Evolutionary conservation across 2,329 filamentous ascomycete species (phyloP).

Genomic region (Teratosphaeria zuluensis): DNA sequence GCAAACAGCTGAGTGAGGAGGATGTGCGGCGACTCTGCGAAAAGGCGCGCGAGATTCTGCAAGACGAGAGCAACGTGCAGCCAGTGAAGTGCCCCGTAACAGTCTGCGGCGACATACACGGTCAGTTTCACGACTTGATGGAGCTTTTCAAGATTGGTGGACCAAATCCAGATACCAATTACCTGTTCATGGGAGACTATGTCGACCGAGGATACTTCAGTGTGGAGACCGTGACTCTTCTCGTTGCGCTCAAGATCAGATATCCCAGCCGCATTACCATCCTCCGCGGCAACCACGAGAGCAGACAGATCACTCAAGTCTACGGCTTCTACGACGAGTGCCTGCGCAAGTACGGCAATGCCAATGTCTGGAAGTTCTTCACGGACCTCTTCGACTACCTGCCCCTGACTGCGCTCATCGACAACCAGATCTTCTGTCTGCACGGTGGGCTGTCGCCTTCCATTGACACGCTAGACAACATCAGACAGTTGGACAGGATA

Average conservation of each 20-base stretch:
- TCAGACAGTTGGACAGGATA: conserved; percentile 86
- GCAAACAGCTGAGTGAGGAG: conserved; percentile 92
- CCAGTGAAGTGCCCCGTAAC: conserved; percentile 99
- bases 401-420: conserved; percentile 90
- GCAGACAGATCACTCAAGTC: conserved; percentile 95
- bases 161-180: conserved; percentile 96
- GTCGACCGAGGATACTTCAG: conserved; percentile 99
- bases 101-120: conserved; percentile 97
- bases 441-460: conserved; percentile 95
- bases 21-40: conserved; percentile 97
- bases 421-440: conserved; percentile 98
- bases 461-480: conserved; percentile 92
- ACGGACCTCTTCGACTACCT: conserved; percentile 99
- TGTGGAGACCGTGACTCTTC: conserved; percentile 91
- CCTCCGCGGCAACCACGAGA: conserved; percentile 97
- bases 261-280: conserved; percentile 97
- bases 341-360: conserved; percentile 96
- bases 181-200: conserved; percentile 99
- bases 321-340: conserved; percentile 99
- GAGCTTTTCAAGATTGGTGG: conserved; percentile 99
- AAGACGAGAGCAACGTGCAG: conserved; percentile 97
- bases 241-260: conserved; percentile 94
- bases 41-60: conserved; percentile 92
- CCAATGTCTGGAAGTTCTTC: conserved; percentile 99
- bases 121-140: conserved; percentile 98